These are phyloP conservation scores for Aureobasidium sp. DNA, from an alignment of 2,329 filamentous ascomycete genomes.

Conservation along the genomic window DNA sequence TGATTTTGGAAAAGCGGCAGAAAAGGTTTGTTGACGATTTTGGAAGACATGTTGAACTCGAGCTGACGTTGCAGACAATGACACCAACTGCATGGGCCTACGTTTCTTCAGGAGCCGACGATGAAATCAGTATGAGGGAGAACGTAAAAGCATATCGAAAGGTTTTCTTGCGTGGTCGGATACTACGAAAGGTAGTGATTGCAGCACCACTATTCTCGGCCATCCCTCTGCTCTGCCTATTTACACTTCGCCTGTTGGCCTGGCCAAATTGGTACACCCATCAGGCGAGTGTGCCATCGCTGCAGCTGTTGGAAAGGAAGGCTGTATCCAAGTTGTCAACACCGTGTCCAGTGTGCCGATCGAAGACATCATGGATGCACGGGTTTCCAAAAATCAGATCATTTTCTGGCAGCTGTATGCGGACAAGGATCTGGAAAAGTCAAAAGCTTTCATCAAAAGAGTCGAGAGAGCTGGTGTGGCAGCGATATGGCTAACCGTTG, in stretches of 20 bases:
- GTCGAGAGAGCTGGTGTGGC: constrained; percentile 41
- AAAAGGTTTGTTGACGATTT: constrained; percentile 12
- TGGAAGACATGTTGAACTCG: neutral
- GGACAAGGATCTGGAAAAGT: constrained; percentile 43
- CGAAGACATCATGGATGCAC: constrained; percentile 20
- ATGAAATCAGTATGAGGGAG: constrained; percentile 34
- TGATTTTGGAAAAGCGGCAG: constrained; percentile 33
- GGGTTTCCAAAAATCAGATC: constrained; percentile 19
- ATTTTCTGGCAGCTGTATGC: constrained; percentile 55
- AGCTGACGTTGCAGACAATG: constrained; percentile 16
- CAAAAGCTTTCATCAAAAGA: constrained; percentile 38
- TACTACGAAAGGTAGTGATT: constrained; percentile 31
- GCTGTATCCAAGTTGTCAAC: constrained; percentile 21
- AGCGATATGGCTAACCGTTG: constrained; percentile 50
- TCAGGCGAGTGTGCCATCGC: constrained; percentile 25
- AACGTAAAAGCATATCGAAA: constrained; percentile 32
- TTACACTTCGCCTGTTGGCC: constrained; percentile 26
- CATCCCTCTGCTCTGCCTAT: constrained; percentile 22
- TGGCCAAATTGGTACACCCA: constrained; percentile 25
- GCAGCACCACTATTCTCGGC: constrained; percentile 24
- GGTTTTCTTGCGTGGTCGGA: constrained; percentile 35
- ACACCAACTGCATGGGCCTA: constrained; percentile 31
- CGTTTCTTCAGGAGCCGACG: constrained; percentile 40
- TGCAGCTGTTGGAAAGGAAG: constrained; percentile 18
- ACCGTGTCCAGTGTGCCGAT: constrained; percentile 22